Evolutionary conservation across 495 filamentous ascomycete genomes (phyloP).

Genomic region (Penicillium chermesinum): DNA sequence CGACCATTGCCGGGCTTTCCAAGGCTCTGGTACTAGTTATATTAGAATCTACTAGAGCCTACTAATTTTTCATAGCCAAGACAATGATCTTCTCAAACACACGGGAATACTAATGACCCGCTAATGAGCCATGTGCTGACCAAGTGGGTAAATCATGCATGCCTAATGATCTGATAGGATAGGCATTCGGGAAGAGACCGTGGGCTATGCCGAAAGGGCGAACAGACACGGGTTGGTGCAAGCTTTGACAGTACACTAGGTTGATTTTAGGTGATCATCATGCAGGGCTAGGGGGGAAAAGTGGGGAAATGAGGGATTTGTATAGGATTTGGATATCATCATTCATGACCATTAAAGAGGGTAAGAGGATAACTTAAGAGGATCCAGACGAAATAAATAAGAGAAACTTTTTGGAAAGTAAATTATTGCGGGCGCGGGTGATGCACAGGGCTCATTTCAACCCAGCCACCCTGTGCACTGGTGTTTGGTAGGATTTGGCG

Average conservation of each 20-base stretch:
- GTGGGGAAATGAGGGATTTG: neutral
- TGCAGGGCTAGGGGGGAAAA: neutral
- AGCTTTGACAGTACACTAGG: neutral
- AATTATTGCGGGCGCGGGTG: neutral
- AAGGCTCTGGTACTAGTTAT: too few relatives aligned
- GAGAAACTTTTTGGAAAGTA: too few relatives aligned
- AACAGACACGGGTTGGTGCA: neutral
- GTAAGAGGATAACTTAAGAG: neutral
- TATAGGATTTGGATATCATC: neutral
- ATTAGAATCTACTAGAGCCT: too few relatives aligned
- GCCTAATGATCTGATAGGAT: too few relatives aligned
- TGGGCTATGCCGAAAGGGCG: too few relatives aligned
- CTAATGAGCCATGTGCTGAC: too few relatives aligned
- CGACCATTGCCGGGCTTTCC: too few relatives aligned
- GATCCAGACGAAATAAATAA: neutral
- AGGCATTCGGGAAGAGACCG: too few relatives aligned
- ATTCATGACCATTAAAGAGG: neutral
- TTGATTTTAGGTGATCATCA: neutral
- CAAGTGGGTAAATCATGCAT: too few relatives aligned
- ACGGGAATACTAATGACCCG: too few relatives aligned
- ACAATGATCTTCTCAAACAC: too few relatives aligned
- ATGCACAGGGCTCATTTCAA: conserved; percentile 11
- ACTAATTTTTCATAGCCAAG: too few relatives aligned
- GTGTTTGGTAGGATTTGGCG: conserved; percentile 9
- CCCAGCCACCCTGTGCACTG: conserved; percentile 8